Evolutionary conservation across 495 filamentous ascomycete species (phyloP).

Genomic region (Filosporella fistucella): DNA sequence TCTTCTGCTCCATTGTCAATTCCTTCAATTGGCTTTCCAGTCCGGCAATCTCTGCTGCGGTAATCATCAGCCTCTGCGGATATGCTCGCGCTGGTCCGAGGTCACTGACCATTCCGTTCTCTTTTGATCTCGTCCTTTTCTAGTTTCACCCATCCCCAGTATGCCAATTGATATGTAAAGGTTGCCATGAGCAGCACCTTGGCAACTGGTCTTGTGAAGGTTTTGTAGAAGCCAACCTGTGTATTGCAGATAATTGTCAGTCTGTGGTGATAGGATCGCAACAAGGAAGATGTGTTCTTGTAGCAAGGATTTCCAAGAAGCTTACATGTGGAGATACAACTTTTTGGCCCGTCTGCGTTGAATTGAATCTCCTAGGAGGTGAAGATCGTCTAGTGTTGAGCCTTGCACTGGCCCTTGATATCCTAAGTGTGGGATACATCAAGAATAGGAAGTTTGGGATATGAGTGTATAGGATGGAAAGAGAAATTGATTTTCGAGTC

Average conservation of each 20-base stretch:
- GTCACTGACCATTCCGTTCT: constrained; percentile 36
- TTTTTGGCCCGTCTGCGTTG: constrained; percentile 8
- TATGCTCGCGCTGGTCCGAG: no score
- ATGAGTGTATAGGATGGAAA: no score
- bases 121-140: constrained; percentile 62
- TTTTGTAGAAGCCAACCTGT: constrained; percentile 71
- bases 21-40: constrained; percentile 11
- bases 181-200: constrained; percentile 85
- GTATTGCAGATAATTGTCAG: not conserved
- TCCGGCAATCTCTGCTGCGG: constrained; percentile 6
- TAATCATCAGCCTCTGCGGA: constrained; percentile 2
- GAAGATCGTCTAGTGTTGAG: no score
- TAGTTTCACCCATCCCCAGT: constrained; percentile 85
- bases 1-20: constrained; percentile 13
- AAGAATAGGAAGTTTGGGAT: no score
- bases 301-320: not conserved
- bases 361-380: constrained; percentile 5
- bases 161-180: constrained; percentile 81
- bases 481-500: no score
- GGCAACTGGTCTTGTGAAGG: constrained; percentile 71
- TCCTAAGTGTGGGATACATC: no score
- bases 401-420: no score
- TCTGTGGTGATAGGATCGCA: no score
- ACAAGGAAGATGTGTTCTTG: not conserved
- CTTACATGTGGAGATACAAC: constrained; percentile 26